Evolutionary conservation across 2,329 filamentous ascomycete species (phyloP).

Genomic region (Apiospora hydei): DNA sequence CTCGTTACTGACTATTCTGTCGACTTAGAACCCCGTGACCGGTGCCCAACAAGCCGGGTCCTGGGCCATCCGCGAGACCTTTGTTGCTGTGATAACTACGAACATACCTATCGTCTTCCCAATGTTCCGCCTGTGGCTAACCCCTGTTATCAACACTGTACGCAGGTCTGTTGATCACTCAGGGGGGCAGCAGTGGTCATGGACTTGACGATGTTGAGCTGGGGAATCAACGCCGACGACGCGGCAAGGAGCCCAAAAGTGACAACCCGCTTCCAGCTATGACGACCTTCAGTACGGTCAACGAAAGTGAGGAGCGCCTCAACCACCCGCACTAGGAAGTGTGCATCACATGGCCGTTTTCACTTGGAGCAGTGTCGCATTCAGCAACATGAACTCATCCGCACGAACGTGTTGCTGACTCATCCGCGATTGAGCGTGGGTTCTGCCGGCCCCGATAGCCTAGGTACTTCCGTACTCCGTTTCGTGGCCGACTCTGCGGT

Average conservation of each 20-base stretch:
- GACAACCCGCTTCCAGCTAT: background rate
- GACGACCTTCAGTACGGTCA: background rate
- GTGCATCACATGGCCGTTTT: too few relatives aligned
- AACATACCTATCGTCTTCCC: conserved; percentile 50
- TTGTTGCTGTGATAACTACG: conserved; percentile 52
- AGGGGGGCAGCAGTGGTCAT: too few relatives aligned
- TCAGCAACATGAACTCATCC: too few relatives aligned
- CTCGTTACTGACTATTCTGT: background rate
- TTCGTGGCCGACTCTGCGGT: too few relatives aligned
- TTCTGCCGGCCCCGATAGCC: too few relatives aligned
- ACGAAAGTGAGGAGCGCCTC: background rate
- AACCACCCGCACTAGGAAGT: background rate
- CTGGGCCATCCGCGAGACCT: conserved; percentile 53
- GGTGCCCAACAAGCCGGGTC: conserved; percentile 50
- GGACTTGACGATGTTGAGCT: background rate
- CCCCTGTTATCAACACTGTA: background rate
- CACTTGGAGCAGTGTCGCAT: too few relatives aligned
- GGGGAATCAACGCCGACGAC: background rate
- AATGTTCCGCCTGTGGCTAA: background rate
- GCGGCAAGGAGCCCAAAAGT: background rate
- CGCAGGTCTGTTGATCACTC: background rate
- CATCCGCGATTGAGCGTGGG: too few relatives aligned
- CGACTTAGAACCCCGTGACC: conserved; percentile 47
- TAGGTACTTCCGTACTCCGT: too few relatives aligned
- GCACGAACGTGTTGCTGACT: too few relatives aligned